Conservation (phyloP, 2,329 filamentous ascomycete species). For the Pseudocercospora eumusae region DNA sequence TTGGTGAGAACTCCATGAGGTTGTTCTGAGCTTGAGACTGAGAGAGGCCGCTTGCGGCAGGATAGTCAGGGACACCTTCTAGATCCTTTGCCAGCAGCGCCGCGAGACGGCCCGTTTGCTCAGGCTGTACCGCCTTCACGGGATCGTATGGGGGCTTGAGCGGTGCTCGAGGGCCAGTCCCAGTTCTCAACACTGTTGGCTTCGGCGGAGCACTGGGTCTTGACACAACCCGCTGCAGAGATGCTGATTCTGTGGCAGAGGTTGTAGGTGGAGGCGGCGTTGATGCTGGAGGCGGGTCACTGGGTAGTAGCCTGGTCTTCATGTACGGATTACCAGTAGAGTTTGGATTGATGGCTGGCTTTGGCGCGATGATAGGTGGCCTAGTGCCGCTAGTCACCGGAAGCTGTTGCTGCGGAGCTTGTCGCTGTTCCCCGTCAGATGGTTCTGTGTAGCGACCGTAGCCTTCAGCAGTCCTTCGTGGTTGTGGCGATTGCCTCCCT, state of each 20-base stretch:
- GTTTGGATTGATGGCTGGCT: conserved; percentile 23
- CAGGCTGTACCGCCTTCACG: conserved; percentile 10
- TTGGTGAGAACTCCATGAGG: conserved; percentile 15
- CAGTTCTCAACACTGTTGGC: conserved; percentile 59
- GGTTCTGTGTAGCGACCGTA: conserved; percentile 81
- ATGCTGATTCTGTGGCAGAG: conserved; percentile 13
- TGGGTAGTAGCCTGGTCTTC: conserved; percentile 27
- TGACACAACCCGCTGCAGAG: conserved; percentile 36
- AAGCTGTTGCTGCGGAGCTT: conserved; percentile 16
- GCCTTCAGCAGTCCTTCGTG: conserved; percentile 73
- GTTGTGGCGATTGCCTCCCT: conserved; percentile 60
- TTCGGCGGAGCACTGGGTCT: conserved; percentile 61
- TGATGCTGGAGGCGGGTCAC: conserved; percentile 14
- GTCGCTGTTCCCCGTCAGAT: conserved; percentile 11
- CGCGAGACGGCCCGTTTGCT: conserved; percentile 35
- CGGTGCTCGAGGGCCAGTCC: conserved; percentile 32
- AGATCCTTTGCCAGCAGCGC: conserved; percentile 42
- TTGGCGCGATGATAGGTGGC: conserved; percentile 32
- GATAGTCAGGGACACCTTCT: conserved; percentile 42
- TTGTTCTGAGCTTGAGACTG: conserved; percentile 10
- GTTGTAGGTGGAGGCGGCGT: conserved; percentile 12
- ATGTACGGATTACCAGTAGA: conserved; percentile 31
- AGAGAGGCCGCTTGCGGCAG: conserved; percentile 22
- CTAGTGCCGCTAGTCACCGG: conserved; percentile 19
- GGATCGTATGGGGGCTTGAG: conserved; percentile 17